Percentiles rank a stretch among this genome's conserved stretches.
Conservation (phyloP, 371 early-diverging fungal genomes). For the Mucor saturninus region DNA sequence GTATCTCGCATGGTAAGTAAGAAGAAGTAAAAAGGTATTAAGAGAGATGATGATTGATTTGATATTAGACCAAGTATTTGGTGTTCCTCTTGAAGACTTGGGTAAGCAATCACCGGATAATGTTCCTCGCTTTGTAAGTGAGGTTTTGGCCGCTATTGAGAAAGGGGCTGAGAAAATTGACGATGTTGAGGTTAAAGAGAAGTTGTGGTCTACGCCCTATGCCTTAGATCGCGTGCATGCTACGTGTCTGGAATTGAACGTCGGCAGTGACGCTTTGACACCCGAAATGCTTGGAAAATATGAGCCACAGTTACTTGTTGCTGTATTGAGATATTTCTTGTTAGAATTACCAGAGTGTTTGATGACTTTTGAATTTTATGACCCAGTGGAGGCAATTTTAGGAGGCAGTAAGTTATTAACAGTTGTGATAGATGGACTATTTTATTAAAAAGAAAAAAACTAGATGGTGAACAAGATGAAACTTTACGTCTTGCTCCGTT, state of each 20-base stretch:
- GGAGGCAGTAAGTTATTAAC: conserved; percentile 39
- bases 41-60: not conserved
- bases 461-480: conserved; percentile 49
- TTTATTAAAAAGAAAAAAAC: not conserved
- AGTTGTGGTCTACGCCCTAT: conserved; percentile 66
- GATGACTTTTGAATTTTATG: conserved; percentile 73
- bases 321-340: conserved; percentile 69
- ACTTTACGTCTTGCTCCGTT: conserved; percentile 49
- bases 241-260: conserved; percentile 66
- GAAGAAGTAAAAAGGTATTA: too few relatives aligned
- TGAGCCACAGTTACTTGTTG: conserved; percentile 64
- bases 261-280: conserved; percentile 54
- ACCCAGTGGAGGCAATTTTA: conserved; percentile 72
- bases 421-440: not conserved
- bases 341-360: conserved; percentile 75
- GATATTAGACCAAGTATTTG: conserved; percentile 71
- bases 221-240: conserved; percentile 66
- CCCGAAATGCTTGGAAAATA: conserved; percentile 58
- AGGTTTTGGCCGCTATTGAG: conserved; percentile 38
- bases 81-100: conserved; percentile 74
- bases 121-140: conserved; percentile 64
- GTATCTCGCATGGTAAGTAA: conserved; percentile 62
- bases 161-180: conserved; percentile 26
- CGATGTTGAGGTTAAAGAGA: conserved; percentile 21
- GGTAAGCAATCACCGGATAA: conserved; percentile 58